Base-by-base conservation (phyloP, 495 filamentous ascomycete genomes). In the Pyronema domesticum region DNA sequence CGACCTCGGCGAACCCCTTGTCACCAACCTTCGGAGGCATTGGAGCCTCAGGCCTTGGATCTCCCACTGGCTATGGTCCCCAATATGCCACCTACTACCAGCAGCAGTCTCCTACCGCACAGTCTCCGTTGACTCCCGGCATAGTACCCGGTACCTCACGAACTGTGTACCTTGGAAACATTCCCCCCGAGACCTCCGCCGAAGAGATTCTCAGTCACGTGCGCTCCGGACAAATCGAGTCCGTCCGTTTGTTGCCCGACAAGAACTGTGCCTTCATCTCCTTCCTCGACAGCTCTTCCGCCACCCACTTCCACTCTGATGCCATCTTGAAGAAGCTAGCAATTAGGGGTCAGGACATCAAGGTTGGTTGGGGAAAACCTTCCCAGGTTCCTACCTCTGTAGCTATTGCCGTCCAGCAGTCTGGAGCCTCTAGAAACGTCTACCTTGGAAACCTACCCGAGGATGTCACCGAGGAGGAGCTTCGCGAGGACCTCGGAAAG, bases 211-310 rank as follows among this genome's bases (percentile, higher is more conserved):
- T 98, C 48, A 85, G 89, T 57, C 91, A 98, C 65, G 91, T 98
- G 49, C 80, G 91, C 47, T 96, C 93, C 68, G 91, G 91, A 36
- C 93, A 95, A 63, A 98, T 98, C 68, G 91, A 98, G 72, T 96
- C 93, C 19, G 91, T 96, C 37, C 81, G 91, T 57, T 75, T 96
- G 58, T 77, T 98, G 37, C 86, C 89, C 14, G 91, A 98, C 71
- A 98, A 96, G 84, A 98, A 96, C 74, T 98, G 91, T 69, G 91
- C 91, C 56, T 98, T 98, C 73, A 98, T 98, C 64, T 98, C 91
- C 10, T 98, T 98, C 71, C 74, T 96, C 58, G 91, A 98, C 64
- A 85, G 87, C 58, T 89, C 86, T 71, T 94, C 93, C 30, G 91
- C 91, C 46, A 95, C 88, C 18, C 91, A 98, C 68, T 98, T 98